Percentiles rank a stretch among this genome's conserved stretches.
Evolutionary conservation across 495 filamentous ascomycete genomes (phyloP).

Genomic region (Clohesyomyces aquaticus): DNA sequence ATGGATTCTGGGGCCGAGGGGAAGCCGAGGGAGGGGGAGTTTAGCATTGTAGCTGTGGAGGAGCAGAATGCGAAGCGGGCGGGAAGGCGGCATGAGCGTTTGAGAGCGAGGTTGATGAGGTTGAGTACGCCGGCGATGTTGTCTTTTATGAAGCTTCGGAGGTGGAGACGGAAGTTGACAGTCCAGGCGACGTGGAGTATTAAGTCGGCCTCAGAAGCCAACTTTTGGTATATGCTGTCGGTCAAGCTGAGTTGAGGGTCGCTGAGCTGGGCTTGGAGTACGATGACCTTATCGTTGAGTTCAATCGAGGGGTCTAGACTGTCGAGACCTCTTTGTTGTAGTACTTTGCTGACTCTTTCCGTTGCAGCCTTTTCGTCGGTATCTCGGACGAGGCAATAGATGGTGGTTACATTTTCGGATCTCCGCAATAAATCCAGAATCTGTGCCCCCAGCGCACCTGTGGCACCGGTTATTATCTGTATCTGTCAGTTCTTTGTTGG

Average conservation of each 20-base stretch:
- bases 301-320: constrained; percentile 22
- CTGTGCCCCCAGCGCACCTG: constrained; percentile 64
- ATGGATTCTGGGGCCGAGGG: constrained; percentile 53
- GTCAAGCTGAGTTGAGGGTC: constrained; percentile 54
- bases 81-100: constrained; percentile 23
- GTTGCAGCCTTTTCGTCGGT: constrained; percentile 51
- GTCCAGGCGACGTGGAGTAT: constrained; percentile 73
- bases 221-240: constrained; percentile 42
- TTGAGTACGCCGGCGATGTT: constrained; percentile 60
- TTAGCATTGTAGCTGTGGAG: constrained; percentile 54
- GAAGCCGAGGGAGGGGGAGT: constrained; percentile 10
- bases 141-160: constrained; percentile 61
- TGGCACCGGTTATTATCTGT: constrained; percentile 61
- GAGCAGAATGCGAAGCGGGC: constrained; percentile 63
- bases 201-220: constrained; percentile 52
- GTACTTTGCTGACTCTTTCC: constrained; percentile 54
- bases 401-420: constrained; percentile 44
- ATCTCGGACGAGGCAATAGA: constrained; percentile 65
- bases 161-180: constrained; percentile 68
- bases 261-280: constrained; percentile 49
- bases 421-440: constrained; percentile 54
- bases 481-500: too few relatives aligned
- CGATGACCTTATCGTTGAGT: constrained; percentile 48
- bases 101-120: constrained; percentile 59
- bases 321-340: constrained; percentile 42